Conservation (phyloP, 768 basidiomycete species). For the Naganishia kalamii region DNA sequence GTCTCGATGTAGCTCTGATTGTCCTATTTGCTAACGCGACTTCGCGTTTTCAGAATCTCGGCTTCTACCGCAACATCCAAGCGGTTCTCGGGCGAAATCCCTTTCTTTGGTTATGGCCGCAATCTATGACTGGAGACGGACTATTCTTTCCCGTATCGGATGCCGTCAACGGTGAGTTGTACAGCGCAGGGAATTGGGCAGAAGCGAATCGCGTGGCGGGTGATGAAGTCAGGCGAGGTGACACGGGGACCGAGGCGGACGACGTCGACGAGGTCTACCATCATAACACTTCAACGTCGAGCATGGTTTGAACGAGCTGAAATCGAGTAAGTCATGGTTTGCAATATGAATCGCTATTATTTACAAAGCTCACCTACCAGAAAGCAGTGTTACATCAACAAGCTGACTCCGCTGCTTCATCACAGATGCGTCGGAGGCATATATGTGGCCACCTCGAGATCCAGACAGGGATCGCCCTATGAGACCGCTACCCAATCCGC, state of each 20-base stretch:
- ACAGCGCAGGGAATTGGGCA: conserved; percentile 34
- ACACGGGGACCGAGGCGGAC: conserved; percentile 15
- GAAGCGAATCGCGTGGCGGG: conserved; percentile 17
- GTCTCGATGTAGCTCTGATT: not conserved
- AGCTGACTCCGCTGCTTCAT: no score
- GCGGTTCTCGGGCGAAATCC: conserved; percentile 71
- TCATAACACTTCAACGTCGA: not conserved
- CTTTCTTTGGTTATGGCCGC: conserved; percentile 79
- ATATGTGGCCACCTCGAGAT: conserved; percentile 70
- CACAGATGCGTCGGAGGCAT: conserved; percentile 39
- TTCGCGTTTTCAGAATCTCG: conserved; percentile 61
- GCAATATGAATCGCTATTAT: no score
- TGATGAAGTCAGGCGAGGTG: no score
- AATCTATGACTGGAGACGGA: conserved; percentile 61
- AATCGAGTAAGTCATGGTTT: conserved; percentile 29
- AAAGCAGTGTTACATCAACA: no score
- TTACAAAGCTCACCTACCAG: no score
- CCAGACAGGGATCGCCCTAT: conserved; percentile 45
- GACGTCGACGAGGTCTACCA: not conserved
- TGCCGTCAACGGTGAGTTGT: conserved; percentile 46
- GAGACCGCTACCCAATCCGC: conserved; percentile 34
- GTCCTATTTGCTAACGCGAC: not conserved
- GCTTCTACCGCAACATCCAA: conserved; percentile 63
- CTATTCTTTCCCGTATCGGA: conserved; percentile 67
- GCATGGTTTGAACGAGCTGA: conserved; percentile 16